These are phyloP conservation scores for Ustilaginoidea virens DNA, from an alignment of 2,329 filamentous ascomycete species.

Conservation along the genomic window DNA sequence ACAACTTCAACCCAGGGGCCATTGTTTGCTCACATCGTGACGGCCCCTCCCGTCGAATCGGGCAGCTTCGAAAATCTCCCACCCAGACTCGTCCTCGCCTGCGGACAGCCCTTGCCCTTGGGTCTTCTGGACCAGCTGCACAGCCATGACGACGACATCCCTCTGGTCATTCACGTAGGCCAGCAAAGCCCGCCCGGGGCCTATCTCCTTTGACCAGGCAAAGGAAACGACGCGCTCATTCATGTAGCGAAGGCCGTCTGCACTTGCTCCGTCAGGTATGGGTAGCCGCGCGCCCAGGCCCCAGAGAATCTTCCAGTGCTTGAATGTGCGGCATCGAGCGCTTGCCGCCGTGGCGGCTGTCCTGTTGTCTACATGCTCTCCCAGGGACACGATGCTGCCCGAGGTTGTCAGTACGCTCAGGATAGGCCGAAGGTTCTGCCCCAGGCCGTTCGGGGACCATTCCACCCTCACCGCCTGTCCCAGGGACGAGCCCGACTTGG, in stretches of 20 bases:
- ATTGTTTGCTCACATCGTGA: constrained; percentile 18
- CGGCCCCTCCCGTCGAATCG: constrained; percentile 32
- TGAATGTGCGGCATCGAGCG: constrained; percentile 23
- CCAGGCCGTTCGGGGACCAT: constrained; percentile 45
- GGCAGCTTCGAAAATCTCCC: constrained; percentile 34
- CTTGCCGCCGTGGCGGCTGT: constrained; percentile 13
- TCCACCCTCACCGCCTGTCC: constrained; percentile 37
- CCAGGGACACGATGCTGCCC: constrained; percentile 34
- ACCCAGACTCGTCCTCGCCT: constrained; percentile 20
- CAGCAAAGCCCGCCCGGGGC: constrained; percentile 26
- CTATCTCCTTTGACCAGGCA: constrained; percentile 33
- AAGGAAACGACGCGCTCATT: constrained; percentile 34
- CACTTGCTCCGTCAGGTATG: constrained; percentile 25
- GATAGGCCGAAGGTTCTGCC: constrained; percentile 35
- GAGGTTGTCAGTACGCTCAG: constrained; percentile 34
- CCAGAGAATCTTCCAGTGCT: constrained; percentile 39
- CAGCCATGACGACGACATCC: constrained; percentile 34
- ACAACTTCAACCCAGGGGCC: too few species aligned
- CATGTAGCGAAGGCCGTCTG: constrained; percentile 17
- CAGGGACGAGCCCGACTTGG: constrained; percentile 31
- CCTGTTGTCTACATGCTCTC: constrained; percentile 24
- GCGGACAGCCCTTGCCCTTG: constrained; percentile 8
- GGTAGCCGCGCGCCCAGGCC: constrained; percentile 36
- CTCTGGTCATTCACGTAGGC: constrained; percentile 35
- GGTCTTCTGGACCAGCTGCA: constrained; percentile 21